Evolutionary conservation across 768 basidiomycete genomes (phyloP), one percentile per base, ranked within the genome.

Genomic region (Fomitopsis serialis): DNA sequence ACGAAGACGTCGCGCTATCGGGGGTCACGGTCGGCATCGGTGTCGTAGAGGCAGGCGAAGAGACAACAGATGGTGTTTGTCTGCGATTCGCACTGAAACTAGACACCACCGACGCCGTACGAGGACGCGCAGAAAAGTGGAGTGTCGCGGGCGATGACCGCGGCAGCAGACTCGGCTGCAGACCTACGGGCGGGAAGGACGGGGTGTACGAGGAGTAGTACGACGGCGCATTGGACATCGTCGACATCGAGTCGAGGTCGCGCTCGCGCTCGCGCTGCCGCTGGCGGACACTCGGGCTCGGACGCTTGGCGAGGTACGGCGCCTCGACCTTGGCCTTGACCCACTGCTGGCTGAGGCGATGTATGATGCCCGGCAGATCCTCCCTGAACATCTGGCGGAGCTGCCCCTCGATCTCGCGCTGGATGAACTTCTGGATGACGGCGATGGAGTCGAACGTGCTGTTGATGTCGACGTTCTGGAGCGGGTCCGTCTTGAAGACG

Each of bases 401-500:
- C 68, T 98, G 96, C 0, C 87, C 92, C 68, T 99, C 97, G 52
- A 99, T 98, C 72, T 98, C 96, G 54, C 85, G 82, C 68, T 98
- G 97, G 55, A 99, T 93, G 69, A 95, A 98, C 53, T 93, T 94
- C 66, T 98, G 91, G 48, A 99, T 97, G 58, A 98, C 95, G 44
- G 91, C 92, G 58, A 99, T 96, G 3, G 92, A 93, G 70, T 99
- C 97, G 63, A 99, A 99, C 2, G 95, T 98, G 68, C 88, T 90
- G 70, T 89, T 94, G 66, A 99, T 98, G 65, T 98, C 92, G 50
- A 99, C 94, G 59, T 92, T 91, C 71, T 99, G 94, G 36, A 99
- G 79, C 1, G 97, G 97, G 70, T 99, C 97, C 34, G 97, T 98
- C 74, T 98, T 98, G 83, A 99, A 99, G 23, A 98, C 97, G 50